Percentiles rank a stretch among this genome's conserved stretches.
These are phyloP conservation scores for Acanthamoeba healyi DNA, from an alignment of 208 protist species.

Conservation along the genomic window DNA sequence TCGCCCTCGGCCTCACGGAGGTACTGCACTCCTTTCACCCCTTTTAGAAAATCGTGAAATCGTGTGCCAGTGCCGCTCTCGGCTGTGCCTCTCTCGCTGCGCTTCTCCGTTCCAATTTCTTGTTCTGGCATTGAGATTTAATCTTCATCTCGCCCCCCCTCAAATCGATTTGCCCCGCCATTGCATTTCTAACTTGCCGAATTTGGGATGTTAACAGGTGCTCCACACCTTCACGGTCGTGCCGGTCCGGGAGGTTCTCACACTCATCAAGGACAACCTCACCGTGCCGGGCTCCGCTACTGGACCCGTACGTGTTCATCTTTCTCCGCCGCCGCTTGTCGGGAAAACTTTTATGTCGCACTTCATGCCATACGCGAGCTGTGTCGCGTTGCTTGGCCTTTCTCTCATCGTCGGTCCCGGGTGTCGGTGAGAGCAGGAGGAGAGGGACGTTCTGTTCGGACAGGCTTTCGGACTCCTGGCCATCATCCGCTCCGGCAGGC, in stretches of 20 bases:
- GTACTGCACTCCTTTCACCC: neutral
- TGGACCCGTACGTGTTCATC: neutral
- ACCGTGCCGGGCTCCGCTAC: neutral
- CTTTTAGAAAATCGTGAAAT: no score
- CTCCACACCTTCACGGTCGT: constrained; percentile 40
- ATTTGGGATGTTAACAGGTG: neutral
- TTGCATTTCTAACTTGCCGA: no score
- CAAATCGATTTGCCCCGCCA: no score
- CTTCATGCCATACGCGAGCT: neutral
- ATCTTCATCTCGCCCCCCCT: neutral
- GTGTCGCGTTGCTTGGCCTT: neutral
- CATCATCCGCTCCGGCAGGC: constrained; percentile 69
- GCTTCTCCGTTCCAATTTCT: neutral
- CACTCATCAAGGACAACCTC: constrained; percentile 31
- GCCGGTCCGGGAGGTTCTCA: constrained; percentile 7
- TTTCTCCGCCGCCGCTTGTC: no score
- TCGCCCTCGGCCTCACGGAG: constrained; percentile 62
- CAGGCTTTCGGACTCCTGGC: constrained; percentile 60
- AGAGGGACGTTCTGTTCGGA: constrained; percentile 65
- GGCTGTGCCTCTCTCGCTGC: neutral
- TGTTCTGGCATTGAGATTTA: neutral
- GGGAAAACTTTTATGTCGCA: neutral
- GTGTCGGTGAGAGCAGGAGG: constrained; percentile 27
- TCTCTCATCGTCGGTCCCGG: neutral
- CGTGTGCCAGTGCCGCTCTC: no score